These are phyloP conservation scores for Knoxdaviesia capensis DNA, from an alignment of 2,329 filamentous ascomycete species.

Conservation along the genomic window DNA sequence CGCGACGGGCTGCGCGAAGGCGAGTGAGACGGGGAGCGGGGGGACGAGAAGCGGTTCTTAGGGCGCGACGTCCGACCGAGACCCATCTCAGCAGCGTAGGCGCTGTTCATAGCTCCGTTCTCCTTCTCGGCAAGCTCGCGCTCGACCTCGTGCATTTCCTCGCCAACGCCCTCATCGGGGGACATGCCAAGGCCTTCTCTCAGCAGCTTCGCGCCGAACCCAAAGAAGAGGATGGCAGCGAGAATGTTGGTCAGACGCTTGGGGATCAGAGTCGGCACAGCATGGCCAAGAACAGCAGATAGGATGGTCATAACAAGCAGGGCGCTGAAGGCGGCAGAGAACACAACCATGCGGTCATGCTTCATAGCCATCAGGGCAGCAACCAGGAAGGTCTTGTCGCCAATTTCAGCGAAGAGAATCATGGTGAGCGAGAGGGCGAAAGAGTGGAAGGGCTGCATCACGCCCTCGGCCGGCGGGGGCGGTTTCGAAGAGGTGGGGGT, in stretches of 20 bases:
- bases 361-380: conserved; percentile 99
- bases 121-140: conserved; percentile 87
- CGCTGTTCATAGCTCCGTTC: conserved; percentile 43
- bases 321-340: conserved; percentile 83
- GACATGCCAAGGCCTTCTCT: conserved; percentile 79
- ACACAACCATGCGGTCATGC: conserved; percentile 80
- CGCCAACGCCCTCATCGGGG: conserved; percentile 74
- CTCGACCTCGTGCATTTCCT: conserved; percentile 96
- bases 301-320: conserved; percentile 88
- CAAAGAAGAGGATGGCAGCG: conserved; percentile 66
- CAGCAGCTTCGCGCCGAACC: conserved; percentile 72
- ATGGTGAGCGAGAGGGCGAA: conserved; percentile 85
- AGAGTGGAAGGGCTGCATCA: conserved; percentile 70
- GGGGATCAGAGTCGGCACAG: conserved; percentile 73
- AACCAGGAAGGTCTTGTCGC: conserved; percentile 96
- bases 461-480: conserved; percentile 27
- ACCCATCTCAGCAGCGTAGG: conserved; percentile 65
- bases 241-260: conserved; percentile 81
- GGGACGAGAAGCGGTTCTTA: conserved; percentile 56
- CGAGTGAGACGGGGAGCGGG: conserved; percentile 62
- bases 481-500: conserved; percentile 6
- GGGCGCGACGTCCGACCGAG: conserved; percentile 52
- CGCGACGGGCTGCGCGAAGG: conserved; percentile 40
- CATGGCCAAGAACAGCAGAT: conserved; percentile 80
- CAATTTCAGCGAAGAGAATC: conserved; percentile 93